A percentile compares a stretch with the other conserved stretches of the same genome.
Evolutionary conservation across 106 monocot genomes (phyloP).

Genomic region (Amphibolis antarctica): DNA sequence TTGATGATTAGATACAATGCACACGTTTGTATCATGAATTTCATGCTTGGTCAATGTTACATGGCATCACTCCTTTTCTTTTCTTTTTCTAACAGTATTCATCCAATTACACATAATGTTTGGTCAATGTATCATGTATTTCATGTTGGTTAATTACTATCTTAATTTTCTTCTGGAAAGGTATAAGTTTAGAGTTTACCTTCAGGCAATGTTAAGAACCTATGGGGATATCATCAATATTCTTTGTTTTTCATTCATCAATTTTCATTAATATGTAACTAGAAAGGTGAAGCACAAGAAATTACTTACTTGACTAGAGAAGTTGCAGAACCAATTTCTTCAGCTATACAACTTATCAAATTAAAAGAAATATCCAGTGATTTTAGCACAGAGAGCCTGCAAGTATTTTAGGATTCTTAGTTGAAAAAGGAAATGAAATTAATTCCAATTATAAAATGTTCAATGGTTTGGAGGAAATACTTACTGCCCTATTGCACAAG

Average conservation of each 20-base stretch:
- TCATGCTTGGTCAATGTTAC: too few species aligned
- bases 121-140: too few species aligned
- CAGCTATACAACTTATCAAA: conserved; percentile 47
- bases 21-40: too few species aligned
- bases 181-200: too few species aligned
- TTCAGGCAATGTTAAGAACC: neutral
- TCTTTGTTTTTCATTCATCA: neutral
- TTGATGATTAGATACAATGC: too few species aligned
- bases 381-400: conserved; percentile 75
- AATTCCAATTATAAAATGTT: neutral
- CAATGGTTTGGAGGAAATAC: conserved; percentile 6
- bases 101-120: too few species aligned
- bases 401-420: neutral
- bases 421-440: neutral
- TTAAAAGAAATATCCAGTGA: conserved; percentile 83
- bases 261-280: neutral
- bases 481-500: conserved; percentile 82
- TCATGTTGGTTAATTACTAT: too few species aligned
- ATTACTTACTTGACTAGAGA: conserved; percentile 72
- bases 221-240: neutral
- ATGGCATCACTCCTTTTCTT: too few species aligned
- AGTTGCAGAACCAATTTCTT: conserved; percentile 65
- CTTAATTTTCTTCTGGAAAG: too few species aligned
- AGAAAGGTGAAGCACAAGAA: neutral
- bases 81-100: too few species aligned